Evolutionary conservation across 2,329 filamentous ascomycete species (phyloP).

Genomic region (Bipolaris zeicola): DNA sequence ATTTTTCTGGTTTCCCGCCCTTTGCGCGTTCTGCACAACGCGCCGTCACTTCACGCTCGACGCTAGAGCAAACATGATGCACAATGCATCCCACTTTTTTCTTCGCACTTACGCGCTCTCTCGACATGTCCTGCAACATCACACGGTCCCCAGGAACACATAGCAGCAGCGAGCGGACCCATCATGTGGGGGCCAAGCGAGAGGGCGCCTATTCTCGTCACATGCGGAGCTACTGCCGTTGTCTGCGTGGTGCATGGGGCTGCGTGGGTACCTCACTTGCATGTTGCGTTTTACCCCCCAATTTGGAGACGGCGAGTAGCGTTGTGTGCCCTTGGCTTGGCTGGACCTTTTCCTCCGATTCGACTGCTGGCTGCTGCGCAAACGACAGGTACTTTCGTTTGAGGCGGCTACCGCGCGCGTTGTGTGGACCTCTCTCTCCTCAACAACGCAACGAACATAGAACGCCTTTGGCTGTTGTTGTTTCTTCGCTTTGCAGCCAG

Average conservation of each 20-base stretch:
- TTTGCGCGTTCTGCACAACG: slow-evolving; percentile 33
- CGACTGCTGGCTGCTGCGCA: too few relatives aligned
- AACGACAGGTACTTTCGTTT: slow-evolving; percentile 12
- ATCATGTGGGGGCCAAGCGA: slow-evolving; percentile 24
- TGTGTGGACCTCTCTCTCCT: too few relatives aligned
- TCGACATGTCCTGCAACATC: slow-evolving; percentile 19
- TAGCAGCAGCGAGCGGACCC: background rate
- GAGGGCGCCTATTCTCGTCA: slow-evolving; percentile 16
- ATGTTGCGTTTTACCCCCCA: slow-evolving; percentile 21
- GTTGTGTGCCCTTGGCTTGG: too few relatives aligned
- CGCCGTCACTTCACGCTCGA: slow-evolving; percentile 36
- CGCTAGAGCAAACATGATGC: slow-evolving; percentile 6
- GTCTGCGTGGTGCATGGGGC: slow-evolving; percentile 7
- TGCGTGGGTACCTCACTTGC: slow-evolving; percentile 17
- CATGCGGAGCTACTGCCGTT: slow-evolving; percentile 23
- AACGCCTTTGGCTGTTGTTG: background rate
- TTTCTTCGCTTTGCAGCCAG: background rate
- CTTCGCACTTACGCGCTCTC: too few relatives aligned
- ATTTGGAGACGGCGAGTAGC: too few relatives aligned
- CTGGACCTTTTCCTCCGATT: too few relatives aligned
- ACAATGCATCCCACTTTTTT: too few relatives aligned
- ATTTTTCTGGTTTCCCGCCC: background rate
- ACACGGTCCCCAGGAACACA: slow-evolving; percentile 13
- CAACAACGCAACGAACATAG: background rate
- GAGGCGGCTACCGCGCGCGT: slow-evolving; percentile 20